Base-by-base conservation (phyloP, 1,139 yeast species). In the Pichia cactophila region DNA sequence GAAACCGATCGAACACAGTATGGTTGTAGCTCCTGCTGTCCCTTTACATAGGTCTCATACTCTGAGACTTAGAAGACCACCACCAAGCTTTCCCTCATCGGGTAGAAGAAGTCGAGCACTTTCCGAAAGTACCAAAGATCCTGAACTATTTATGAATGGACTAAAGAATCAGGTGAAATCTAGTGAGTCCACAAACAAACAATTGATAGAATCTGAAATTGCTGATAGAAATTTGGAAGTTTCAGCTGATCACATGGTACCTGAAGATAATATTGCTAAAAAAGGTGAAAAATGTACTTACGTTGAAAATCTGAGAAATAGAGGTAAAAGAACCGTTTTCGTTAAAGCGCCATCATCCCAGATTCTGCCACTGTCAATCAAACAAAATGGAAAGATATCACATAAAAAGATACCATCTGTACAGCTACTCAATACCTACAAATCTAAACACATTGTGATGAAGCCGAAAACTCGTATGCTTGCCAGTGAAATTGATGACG, bases 401-500 rank as follows among this genome's bases (percentile, higher is more conserved):
- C 64, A 61, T 43, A 55, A 56, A 20, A 55, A 61, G 38, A 61
- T 58, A 3, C 54, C 60, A 7, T 60, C 64, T 8, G 53, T 58
- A 23, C 61, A 59, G 44, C 54, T 62, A 26, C 28, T 33, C 1
- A 43, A 28, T 3, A 26, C 46, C 2, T 41, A 17, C 23, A 49
- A 46, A 39, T 36, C 47, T 2, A 45, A 36, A 55, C 92, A 85
- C 62, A 86, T 90, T 4, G 87, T 26, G 11, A 48, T 36, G 6
- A 41, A 80, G 48, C 87, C 86, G n/a, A 74, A 89, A 50, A 86
- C 87, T 8, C 73, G 94, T 51, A 72, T 85, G 63, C 69, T 86
- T 52, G 92, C 92, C 1, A 80, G 85, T 14, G 95, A 86, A 64
- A 82, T 85, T 33, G 92, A 83, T 54, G 89, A 84, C 51, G 78